These are phyloP conservation scores for Rhododendron mucronatum DNA, from an alignment of 148 eudicot genomes.

Conservation along the genomic window DNA sequence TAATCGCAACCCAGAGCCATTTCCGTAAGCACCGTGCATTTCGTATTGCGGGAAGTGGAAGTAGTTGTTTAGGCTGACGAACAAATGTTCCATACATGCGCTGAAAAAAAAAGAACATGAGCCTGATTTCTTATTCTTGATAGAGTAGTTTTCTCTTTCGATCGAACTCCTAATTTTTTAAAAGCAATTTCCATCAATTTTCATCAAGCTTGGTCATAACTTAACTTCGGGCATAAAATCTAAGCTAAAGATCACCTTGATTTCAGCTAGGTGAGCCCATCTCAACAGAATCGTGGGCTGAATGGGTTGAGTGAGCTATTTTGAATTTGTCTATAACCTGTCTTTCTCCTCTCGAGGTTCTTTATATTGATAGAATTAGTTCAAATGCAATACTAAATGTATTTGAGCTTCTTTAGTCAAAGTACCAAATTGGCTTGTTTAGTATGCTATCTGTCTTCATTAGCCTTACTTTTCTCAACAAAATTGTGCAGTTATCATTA, in stretches of 20 bases:
- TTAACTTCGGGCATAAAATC: neutral
- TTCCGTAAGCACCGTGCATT: neutral
- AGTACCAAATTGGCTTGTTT: constrained; percentile 6
- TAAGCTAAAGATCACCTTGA: neutral
- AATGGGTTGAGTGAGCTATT: neutral
- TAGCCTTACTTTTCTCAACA: constrained; percentile 3
- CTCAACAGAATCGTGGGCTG: neutral
- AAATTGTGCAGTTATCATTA: constrained; percentile 64
- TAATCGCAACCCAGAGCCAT: neutral
- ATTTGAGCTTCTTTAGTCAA: neutral
- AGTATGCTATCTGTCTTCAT: neutral
- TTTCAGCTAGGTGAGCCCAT: neutral
- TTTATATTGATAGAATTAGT: neutral
- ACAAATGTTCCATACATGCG: neutral
- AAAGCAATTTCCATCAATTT: neutral
- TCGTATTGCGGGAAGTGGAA: neutral
- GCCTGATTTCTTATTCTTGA: neutral
- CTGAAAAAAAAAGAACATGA: neutral
- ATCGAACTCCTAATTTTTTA: neutral
- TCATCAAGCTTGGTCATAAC: neutral
- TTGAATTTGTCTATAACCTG: neutral
- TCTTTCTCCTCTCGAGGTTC: neutral
- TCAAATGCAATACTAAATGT: neutral
- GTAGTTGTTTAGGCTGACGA: neutral
- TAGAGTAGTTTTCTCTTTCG: neutral